A percentile compares a stretch with the other conserved stretches of the same genome.
These are phyloP conservation scores for Apiotrichum sp. DNA, from an alignment of 1,284 basidiomycete species.

Conservation along the genomic window DNA sequence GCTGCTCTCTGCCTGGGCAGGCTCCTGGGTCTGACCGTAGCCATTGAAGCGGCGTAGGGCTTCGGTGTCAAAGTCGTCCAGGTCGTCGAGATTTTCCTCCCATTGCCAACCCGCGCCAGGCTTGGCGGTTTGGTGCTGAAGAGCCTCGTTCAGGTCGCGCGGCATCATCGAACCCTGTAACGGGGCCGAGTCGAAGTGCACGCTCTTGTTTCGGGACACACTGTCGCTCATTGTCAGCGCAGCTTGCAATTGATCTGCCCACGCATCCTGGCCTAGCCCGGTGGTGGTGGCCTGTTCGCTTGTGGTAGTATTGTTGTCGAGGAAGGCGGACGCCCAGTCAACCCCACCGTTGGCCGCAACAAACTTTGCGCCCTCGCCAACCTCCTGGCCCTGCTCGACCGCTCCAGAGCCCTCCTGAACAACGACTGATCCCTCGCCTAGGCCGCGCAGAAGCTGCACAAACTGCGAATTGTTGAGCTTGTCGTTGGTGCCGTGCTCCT, in stretches of 20 bases:
- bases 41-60: slow-evolving; percentile 36
- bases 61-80: slow-evolving; percentile 35
- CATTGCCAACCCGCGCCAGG: slow-evolving; percentile 38
- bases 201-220: slow-evolving; percentile 31
- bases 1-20: too few relatives aligned
- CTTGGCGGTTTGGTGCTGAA: slow-evolving; percentile 26
- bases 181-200: slow-evolving; percentile 40
- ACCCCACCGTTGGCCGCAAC: slow-evolving; percentile 29
- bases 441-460: slow-evolving; percentile 74
- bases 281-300: background rate
- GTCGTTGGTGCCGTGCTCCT: slow-evolving; percentile 54
- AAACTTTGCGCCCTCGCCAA: slow-evolving; percentile 42
- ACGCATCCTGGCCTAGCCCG: slow-evolving; percentile 13
- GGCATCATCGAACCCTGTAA: slow-evolving; percentile 19
- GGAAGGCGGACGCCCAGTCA: slow-evolving; percentile 19
- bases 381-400: slow-evolving; percentile 25
- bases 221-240: slow-evolving; percentile 24
- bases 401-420: slow-evolving; percentile 55
- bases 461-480: slow-evolving; percentile 88
- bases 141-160: slow-evolving; percentile 50
- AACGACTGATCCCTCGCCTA: slow-evolving; percentile 73
- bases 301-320: background rate
- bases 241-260: slow-evolving; percentile 39
- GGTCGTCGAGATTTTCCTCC: slow-evolving; percentile 38
- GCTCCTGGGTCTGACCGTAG: background rate